Conservation (phyloP, 1,284 basidiomycete species). For the Baeospora myosura region DNA sequence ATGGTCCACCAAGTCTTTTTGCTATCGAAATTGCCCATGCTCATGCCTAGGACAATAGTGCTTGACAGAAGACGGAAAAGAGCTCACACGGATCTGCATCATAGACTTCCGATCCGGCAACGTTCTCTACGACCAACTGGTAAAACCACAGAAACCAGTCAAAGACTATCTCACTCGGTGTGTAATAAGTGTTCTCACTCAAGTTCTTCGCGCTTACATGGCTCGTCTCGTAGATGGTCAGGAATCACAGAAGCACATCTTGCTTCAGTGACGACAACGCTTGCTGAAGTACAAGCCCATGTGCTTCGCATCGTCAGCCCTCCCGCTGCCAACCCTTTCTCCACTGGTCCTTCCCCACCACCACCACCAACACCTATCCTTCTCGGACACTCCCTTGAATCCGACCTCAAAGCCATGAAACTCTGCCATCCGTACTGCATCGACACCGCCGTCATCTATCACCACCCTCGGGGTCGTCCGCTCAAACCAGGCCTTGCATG, state of each 20-base stretch:
- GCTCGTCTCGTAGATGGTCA: slow-evolving; percentile 57
- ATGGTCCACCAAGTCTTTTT: slow-evolving; percentile 15
- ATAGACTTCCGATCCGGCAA: slow-evolving; percentile 68
- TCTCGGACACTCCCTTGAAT: slow-evolving; percentile 91
- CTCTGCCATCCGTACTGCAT: slow-evolving; percentile 80
- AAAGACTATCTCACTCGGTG: slow-evolving; percentile 84
- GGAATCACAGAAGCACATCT: slow-evolving; percentile 80
- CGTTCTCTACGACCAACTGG: slow-evolving; percentile 79
- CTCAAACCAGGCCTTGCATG: slow-evolving; percentile 89
- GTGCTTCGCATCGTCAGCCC: slow-evolving; percentile 53
- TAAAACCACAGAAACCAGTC: slow-evolving; percentile 78
- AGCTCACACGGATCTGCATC: slow-evolving; percentile 77
- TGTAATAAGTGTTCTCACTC: slow-evolving; percentile 10
- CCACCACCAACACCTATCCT: slow-evolving; percentile 71
- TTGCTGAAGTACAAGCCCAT: slow-evolving; percentile 68
- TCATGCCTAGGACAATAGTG: slow-evolving; percentile 42
- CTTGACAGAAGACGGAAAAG: slow-evolving; percentile 79
- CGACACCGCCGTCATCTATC: slow-evolving; percentile 83
- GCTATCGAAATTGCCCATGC: not conserved
- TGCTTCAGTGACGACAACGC: slow-evolving; percentile 61
- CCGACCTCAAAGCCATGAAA: slow-evolving; percentile 79
- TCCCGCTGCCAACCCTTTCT: slow-evolving; percentile 38
- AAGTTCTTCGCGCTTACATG: slow-evolving; percentile 3
- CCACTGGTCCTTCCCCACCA: slow-evolving; percentile 23
- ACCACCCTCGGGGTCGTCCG: slow-evolving; percentile 84